These are phyloP conservation scores for Sordariomycetes sp. DNA, from an alignment of 2,329 filamentous ascomycete species.

Conservation along the genomic window DNA sequence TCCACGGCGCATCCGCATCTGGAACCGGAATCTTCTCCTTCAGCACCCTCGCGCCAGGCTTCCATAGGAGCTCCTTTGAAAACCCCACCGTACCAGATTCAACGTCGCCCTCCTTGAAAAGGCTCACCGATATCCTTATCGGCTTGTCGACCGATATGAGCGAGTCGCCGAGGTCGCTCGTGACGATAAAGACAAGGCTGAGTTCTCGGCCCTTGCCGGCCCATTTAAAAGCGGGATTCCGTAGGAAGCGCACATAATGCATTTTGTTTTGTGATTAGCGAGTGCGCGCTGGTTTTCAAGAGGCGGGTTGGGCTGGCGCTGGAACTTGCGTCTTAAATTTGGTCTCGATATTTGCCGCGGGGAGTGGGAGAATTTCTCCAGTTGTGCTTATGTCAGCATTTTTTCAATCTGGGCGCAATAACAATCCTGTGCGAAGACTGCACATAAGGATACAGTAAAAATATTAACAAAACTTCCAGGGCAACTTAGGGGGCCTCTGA, in stretches of 20 bases:
- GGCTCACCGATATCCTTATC: slow-evolving; percentile 24
- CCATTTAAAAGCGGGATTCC: slow-evolving; percentile 28
- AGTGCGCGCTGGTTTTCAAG: no score
- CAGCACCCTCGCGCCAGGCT: not conserved
- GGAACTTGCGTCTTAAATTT: no score
- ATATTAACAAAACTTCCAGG: no score
- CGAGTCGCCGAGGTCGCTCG: slow-evolving; percentile 46
- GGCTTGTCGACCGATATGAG: slow-evolving; percentile 35
- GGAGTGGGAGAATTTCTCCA: no score
- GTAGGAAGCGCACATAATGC: slow-evolving; percentile 47
- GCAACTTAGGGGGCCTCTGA: no score
- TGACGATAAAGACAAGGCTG: slow-evolving; percentile 40
- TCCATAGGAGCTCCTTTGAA: not conserved
- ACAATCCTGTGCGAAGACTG: no score
- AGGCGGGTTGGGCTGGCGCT: no score
- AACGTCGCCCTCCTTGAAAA: slow-evolving; percentile 6
- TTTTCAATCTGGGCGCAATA: no score
- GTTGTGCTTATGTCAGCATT: no score
- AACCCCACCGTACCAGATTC: slow-evolving; percentile 2
- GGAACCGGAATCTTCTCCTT: not conserved
- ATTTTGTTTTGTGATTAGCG: slow-evolving; percentile 18
- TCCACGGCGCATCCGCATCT: not conserved
- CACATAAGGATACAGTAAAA: no score
- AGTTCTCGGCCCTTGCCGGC: slow-evolving; percentile 16
- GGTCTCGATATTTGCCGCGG: no score